Conservation (phyloP, 202 grass and related monocot species). For the Alloteropsis angusta region DNA sequence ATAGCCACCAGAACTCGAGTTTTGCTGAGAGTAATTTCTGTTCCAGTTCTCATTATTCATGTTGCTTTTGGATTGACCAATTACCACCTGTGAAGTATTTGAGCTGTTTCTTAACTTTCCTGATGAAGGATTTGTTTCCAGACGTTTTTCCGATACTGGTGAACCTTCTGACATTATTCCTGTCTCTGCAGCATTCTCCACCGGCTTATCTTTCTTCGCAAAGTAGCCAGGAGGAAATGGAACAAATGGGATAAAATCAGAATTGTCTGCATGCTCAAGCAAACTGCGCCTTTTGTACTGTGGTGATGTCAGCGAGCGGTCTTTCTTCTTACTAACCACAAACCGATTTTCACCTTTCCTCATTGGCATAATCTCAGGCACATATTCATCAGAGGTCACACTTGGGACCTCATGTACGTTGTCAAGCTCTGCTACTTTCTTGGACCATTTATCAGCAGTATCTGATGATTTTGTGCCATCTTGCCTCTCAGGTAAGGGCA, state of each 20-base stretch:
- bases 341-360: slow-evolving; percentile 89
- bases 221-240: slow-evolving; percentile 91
- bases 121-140: slow-evolving; percentile 21
- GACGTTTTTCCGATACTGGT: slow-evolving; percentile 7
- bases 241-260: slow-evolving; percentile 75
- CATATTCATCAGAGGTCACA: slow-evolving; percentile 40
- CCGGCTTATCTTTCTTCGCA: slow-evolving; percentile 56
- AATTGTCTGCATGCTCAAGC: slow-evolving; percentile 60
- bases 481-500: background rate
- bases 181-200: slow-evolving; percentile 20
- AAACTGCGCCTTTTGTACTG: slow-evolving; percentile 73
- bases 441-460: slow-evolving; percentile 36
- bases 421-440: slow-evolving; percentile 32
- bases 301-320: slow-evolving; percentile 58
- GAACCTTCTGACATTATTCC: slow-evolving; percentile 22
- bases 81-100: slow-evolving; percentile 11
- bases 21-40: slow-evolving; percentile 20
- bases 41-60: slow-evolving; percentile 28
- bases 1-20: slow-evolving; percentile 8
- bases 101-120: background rate
- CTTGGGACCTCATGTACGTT: slow-evolving; percentile 21
- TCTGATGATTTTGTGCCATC: slow-evolving; percentile 14
- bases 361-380: slow-evolving; percentile 77
- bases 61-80: slow-evolving; percentile 19
- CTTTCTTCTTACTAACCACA: slow-evolving; percentile 92